Evolutionary conservation across 169 alveolate genomes (phyloP).

Genomic region (Babesia ovis): DNA sequence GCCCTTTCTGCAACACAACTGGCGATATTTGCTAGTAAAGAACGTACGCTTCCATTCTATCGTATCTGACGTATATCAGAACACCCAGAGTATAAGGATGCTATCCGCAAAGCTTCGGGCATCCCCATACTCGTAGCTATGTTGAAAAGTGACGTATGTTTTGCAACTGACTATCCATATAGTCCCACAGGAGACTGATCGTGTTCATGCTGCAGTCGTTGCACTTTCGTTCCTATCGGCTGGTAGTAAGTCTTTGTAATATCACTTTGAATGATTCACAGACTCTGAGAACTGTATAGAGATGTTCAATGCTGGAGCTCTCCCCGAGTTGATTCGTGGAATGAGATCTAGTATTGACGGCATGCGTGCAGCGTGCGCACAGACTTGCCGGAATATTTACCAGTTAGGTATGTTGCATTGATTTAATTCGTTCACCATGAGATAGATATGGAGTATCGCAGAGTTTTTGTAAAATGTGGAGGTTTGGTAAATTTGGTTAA

Average conservation of each 20-base stretch:
- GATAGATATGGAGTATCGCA: slow-evolving; percentile 79
- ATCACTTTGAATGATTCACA: background rate
- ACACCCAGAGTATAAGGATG: slow-evolving; percentile 55
- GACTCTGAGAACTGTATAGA: slow-evolving; percentile 81
- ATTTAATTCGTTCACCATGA: background rate
- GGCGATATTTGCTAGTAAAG: slow-evolving; percentile 88
- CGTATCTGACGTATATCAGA: slow-evolving; percentile 32
- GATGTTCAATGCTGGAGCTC: slow-evolving; percentile 86
- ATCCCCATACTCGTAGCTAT: slow-evolving; percentile 53
- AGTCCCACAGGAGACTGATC: slow-evolving; percentile 78
- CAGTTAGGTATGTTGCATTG: slow-evolving; percentile 70
- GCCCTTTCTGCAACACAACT: slow-evolving; percentile 94
- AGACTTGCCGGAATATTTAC: slow-evolving; percentile 87
- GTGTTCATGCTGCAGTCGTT: slow-evolving; percentile 89
- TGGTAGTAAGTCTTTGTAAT: slow-evolving; percentile 71
- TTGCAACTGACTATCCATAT: background rate
- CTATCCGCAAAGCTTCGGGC: slow-evolving; percentile 63
- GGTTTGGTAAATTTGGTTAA: slow-evolving; percentile 76
- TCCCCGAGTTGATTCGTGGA: slow-evolving; percentile 83
- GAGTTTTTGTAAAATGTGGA: slow-evolving; percentile 83
- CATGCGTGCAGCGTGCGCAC: slow-evolving; percentile 90
- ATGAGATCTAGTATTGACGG: slow-evolving; percentile 86
- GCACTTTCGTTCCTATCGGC: slow-evolving; percentile 89
- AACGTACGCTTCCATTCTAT: slow-evolving; percentile 31
- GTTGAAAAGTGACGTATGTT: slow-evolving; percentile 56